Evolutionary conservation across 2,329 filamentous ascomycete genomes (phyloP).

Genomic region (Stenocarpella maydis): DNA sequence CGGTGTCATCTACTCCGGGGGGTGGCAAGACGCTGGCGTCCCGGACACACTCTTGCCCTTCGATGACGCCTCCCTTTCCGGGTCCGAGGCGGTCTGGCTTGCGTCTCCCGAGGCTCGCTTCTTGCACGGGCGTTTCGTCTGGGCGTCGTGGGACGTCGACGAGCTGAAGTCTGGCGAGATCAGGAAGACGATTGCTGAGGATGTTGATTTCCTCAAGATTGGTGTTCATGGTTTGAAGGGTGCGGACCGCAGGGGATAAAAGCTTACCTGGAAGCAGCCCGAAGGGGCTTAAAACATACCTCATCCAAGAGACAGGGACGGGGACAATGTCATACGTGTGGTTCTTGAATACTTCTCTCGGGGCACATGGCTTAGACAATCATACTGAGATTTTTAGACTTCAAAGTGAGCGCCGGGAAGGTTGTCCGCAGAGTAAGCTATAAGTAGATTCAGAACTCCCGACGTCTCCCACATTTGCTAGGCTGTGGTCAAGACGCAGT

Average conservation of each 20-base stretch:
- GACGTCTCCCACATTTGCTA: background rate
- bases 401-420: slow-evolving; percentile 11
- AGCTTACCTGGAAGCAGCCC: background rate
- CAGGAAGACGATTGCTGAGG: slow-evolving; percentile 17
- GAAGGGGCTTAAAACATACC: background rate
- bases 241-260: background rate
- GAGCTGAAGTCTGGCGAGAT: slow-evolving; percentile 28
- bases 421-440: slow-evolving; percentile 3
- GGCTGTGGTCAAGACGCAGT: background rate
- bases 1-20: slow-evolving; percentile 30
- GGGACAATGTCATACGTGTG: too few relatives aligned
- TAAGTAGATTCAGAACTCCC: background rate
- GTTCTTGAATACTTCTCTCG: background rate
- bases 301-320: background rate
- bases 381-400: background rate
- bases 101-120: slow-evolving; percentile 29
- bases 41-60: background rate
- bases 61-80: slow-evolving; percentile 11
- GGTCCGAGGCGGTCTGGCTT: slow-evolving; percentile 21
- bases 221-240: slow-evolving; percentile 10
- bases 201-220: slow-evolving; percentile 23
- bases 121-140: slow-evolving; percentile 28
- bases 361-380: too few relatives aligned
- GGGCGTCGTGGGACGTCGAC: slow-evolving; percentile 29
- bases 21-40: background rate